phyloP scores from a whole-genome alignment of 2,329 filamentous ascomycete genomes.

The Graphilbum ipis-grandicollis region DNA sequence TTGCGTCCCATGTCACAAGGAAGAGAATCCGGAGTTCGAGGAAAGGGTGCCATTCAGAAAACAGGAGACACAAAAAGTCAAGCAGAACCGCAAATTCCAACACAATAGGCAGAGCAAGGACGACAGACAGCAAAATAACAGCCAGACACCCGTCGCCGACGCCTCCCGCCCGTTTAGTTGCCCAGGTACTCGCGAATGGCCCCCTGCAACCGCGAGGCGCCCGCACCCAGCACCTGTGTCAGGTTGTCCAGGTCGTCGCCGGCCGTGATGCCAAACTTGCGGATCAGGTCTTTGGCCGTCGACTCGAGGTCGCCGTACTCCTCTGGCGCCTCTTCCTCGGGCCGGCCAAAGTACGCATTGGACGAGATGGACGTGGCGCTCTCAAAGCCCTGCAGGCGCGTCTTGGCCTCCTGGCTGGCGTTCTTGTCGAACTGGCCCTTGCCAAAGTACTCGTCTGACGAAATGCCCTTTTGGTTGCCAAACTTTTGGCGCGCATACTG shows the following conservation, averaged over 20 bases:
- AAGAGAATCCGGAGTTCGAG: too few relatives aligned
- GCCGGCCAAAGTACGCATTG: conserved; percentile 92
- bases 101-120: not conserved
- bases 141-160: not conserved
- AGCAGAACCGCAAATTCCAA: too few relatives aligned
- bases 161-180: conserved; percentile 21
- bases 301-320: conserved; percentile 82
- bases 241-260: conserved; percentile 92
- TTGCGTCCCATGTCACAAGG: too few relatives aligned
- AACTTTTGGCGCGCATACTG: conserved; percentile 79
- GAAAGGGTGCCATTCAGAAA: too few relatives aligned
- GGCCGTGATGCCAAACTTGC: conserved; percentile 87
- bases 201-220: conserved; percentile 68
- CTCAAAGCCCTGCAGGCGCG: conserved; percentile 78
- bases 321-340: conserved; percentile 55
- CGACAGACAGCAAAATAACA: not conserved
- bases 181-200: conserved; percentile 47
- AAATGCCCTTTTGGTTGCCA: conserved; percentile 84
- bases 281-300: conserved; percentile 91
- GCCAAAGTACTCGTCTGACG: conserved; percentile 95
- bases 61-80: too few relatives aligned
- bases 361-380: conserved; percentile 84
- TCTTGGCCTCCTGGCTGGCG: conserved; percentile 71
- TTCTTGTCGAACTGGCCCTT: conserved; percentile 71
- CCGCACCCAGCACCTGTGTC: conserved; percentile 67